Evolutionary conservation across 1,284 basidiomycete genomes (phyloP).

Genomic region (Cutaneotrichosporon spelunceum): DNA sequence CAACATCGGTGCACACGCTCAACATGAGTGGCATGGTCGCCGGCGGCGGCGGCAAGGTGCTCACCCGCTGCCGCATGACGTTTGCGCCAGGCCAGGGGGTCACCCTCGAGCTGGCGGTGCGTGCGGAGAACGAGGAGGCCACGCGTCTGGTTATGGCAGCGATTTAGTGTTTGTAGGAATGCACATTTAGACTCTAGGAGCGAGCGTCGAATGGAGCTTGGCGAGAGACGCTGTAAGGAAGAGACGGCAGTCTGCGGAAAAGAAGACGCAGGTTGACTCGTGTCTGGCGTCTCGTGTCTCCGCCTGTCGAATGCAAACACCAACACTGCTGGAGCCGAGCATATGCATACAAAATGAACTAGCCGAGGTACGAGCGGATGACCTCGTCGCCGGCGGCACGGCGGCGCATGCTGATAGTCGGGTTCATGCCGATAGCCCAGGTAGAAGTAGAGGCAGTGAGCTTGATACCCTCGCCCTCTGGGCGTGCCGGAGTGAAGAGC

Average conservation of each 20-base stretch:
- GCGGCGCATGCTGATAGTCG: constrained; percentile 7
- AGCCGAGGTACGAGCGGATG: constrained; percentile 12
- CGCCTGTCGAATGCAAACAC: background rate
- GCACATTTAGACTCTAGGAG: constrained; percentile 4
- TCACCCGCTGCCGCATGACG: constrained; percentile 93
- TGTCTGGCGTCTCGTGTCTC: no score
- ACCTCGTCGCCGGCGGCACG: constrained; percentile 8
- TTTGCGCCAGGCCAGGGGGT: constrained; percentile 85
- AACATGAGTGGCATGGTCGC: constrained; percentile 84
- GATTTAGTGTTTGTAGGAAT: constrained; percentile 58
- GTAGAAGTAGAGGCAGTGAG: background rate
- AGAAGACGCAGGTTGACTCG: no score
- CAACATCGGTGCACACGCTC: constrained; percentile 86
- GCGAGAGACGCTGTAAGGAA: background rate
- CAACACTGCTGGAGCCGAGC: background rate
- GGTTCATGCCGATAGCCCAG: constrained; percentile 15
- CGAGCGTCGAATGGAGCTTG: background rate
- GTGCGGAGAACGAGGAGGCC: constrained; percentile 82
- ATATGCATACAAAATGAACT: constrained; percentile 8
- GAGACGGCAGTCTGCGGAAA: background rate
- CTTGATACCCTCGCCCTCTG: constrained; percentile 3
- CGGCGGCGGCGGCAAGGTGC: constrained; percentile 87
- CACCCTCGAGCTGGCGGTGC: constrained; percentile 89
- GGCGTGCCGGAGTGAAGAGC: constrained; percentile 14
- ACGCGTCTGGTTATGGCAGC: constrained; percentile 85